Percentiles rank a stretch among this genome's conserved stretches.
phyloP scores from a whole-genome alignment of 345 rosid species.

The Fremontodendron californicum region DNA sequence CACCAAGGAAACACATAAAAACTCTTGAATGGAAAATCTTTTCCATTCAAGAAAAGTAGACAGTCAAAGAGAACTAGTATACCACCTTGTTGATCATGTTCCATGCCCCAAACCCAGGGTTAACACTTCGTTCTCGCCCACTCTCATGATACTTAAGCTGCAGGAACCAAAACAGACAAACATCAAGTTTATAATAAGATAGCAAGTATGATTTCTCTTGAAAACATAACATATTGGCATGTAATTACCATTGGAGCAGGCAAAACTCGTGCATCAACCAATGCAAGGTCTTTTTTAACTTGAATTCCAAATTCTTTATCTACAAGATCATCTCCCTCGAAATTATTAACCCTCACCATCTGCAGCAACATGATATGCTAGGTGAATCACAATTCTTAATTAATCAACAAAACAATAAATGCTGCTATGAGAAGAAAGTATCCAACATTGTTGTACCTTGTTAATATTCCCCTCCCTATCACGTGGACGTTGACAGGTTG shows the following conservation, averaged over 20 bases:
- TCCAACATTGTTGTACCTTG: constrained; percentile 14
- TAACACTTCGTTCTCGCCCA: constrained; percentile 43
- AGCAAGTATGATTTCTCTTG: not conserved
- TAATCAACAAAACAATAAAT: not conserved
- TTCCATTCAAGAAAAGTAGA: too few species aligned
- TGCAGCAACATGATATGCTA: constrained; percentile 14
- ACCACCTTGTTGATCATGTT: constrained; percentile 73
- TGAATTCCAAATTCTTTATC: constrained; percentile 54
- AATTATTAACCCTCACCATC: constrained; percentile 30
- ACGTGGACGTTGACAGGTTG: constrained; percentile 70
- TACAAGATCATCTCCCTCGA: constrained; percentile 15
- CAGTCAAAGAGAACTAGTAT: not conserved
- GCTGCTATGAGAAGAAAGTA: constrained; percentile 5
- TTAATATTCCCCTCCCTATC: constrained; percentile 31
- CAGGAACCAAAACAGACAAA: not conserved
- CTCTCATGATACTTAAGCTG: constrained; percentile 68
- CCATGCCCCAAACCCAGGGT: constrained; percentile 67
- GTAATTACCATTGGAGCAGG: constrained; percentile 55
- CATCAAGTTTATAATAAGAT: not conserved
- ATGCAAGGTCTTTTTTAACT: constrained; percentile 33
- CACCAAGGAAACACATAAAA: not conserved
- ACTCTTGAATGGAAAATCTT: not conserved
- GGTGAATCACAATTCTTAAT: not conserved
- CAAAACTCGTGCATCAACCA: constrained; percentile 61
- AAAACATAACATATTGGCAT: not conserved